A percentile compares a stretch with the other conserved stretches of the same genome.
phyloP scores from a whole-genome alignment of 257 asterid species.

The Prunella vulgaris region DNA sequence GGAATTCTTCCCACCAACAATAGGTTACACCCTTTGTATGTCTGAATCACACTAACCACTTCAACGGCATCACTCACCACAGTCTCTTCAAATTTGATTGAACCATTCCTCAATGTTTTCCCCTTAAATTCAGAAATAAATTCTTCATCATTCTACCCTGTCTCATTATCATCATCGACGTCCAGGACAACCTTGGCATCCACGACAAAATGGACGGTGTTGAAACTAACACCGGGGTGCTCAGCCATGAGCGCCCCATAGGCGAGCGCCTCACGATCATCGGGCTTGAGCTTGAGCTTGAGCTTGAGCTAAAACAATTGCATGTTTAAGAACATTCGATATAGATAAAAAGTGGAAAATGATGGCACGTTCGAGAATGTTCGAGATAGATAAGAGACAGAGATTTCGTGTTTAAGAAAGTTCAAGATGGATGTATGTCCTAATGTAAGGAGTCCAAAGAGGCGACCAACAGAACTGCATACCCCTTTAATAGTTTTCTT shows the following conservation, averaged over 20 bases:
- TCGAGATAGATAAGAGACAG: neutral
- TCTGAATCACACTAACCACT: slow-evolving; percentile 22
- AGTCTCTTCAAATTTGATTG: slow-evolving; percentile 33
- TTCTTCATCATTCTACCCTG: slow-evolving; percentile 27
- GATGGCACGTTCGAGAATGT: neutral
- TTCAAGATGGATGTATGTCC: neutral
- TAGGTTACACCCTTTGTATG: slow-evolving; percentile 32
- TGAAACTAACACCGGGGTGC: slow-evolving; percentile 44
- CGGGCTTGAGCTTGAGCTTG: too few species aligned
- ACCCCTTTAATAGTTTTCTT: too few species aligned
- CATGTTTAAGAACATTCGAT: neutral
- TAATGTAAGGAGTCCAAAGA: neutral
- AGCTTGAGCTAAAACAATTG: neutral
- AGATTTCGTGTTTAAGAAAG: neutral
- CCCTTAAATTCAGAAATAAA: slow-evolving; percentile 28
- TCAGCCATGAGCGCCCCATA: slow-evolving; percentile 55
- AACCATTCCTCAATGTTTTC: slow-evolving; percentile 14
- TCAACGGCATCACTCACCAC: slow-evolving; percentile 23
- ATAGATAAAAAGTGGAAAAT: neutral
- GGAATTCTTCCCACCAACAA: slow-evolving; percentile 48
- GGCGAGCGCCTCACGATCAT: slow-evolving; percentile 53
- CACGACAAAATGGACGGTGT: slow-evolving; percentile 31
- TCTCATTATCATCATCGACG: neutral
- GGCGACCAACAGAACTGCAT: neutral
- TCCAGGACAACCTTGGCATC: slow-evolving; percentile 26